A percentile compares a stretch with the other conserved stretches of the same genome.
Conservation (phyloP, 2,329 filamentous ascomycete genomes). For the Akanthomyces lecanii region DNA sequence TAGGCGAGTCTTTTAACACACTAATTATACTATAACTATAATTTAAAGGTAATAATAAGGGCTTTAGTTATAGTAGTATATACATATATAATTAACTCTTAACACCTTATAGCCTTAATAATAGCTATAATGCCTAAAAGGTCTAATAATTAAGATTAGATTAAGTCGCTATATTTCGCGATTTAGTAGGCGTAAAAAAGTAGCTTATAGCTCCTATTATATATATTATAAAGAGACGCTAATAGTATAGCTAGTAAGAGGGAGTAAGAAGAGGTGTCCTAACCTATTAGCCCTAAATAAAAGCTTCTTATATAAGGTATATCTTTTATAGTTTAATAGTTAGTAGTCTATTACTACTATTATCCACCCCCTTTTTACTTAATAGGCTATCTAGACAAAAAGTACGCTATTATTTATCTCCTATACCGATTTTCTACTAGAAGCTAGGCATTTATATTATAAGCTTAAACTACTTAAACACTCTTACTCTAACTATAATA, state of each 20-base stretch:
- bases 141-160: constrained; percentile 10
- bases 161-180: neutral
- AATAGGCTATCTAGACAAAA: neutral
- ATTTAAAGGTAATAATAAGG: neutral
- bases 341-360: neutral
- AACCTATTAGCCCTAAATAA: neutral
- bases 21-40: neutral
- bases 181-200: neutral
- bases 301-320: neutral
- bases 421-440: neutral
- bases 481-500: neutral
- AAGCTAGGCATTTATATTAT: neutral
- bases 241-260: neutral
- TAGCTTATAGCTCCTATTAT: neutral
- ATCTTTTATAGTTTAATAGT: neutral
- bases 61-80: neutral
- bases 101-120: neutral
- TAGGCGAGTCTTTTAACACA: neutral
- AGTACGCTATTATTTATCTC: neutral
- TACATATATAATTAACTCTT: neutral
- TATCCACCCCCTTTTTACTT: neutral
- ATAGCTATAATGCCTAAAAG: neutral
- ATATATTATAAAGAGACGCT: neutral
- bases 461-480: neutral
- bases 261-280: neutral